Conservation (phyloP, 176 grass and related monocot species). For the Otatea glauca region DNA sequence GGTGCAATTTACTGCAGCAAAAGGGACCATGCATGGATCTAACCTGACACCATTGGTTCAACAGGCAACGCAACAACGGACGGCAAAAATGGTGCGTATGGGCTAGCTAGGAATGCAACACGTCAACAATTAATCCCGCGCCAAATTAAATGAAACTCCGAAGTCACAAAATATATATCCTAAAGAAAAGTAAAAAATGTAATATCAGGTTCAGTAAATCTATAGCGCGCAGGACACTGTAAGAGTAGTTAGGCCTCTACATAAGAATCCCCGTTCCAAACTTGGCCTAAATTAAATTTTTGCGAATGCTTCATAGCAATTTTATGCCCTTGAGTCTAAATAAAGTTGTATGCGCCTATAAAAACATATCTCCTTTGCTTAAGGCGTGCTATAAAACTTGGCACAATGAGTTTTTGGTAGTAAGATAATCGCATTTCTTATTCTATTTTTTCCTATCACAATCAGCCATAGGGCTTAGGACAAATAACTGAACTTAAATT, state of each 20-base stretch:
- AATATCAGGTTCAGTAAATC: not conserved
- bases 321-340: not conserved
- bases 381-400: not conserved
- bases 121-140: no score
- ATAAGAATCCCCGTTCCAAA: not conserved
- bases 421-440: no score
- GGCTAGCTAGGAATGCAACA: no score
- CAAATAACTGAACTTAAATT: not conserved
- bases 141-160: not conserved
- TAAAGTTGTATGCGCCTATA: not conserved
- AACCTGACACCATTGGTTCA: no score
- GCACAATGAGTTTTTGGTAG: not conserved
- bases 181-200: not conserved
- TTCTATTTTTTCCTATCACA: not conserved
- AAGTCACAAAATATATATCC: not conserved
- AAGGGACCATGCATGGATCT: not conserved
- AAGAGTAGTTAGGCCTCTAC: no score
- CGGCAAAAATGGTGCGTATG: no score
- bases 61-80: no score
- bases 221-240: no score
- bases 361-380: not conserved
- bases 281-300: not conserved
- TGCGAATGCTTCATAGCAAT: not conserved
- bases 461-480: not conserved
- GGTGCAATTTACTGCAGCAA: not conserved